Evolutionary conservation across 345 rosid genomes (phyloP), one percentile per base, ranked within the genome.

Genomic region (Syzygium jambos): DNA sequence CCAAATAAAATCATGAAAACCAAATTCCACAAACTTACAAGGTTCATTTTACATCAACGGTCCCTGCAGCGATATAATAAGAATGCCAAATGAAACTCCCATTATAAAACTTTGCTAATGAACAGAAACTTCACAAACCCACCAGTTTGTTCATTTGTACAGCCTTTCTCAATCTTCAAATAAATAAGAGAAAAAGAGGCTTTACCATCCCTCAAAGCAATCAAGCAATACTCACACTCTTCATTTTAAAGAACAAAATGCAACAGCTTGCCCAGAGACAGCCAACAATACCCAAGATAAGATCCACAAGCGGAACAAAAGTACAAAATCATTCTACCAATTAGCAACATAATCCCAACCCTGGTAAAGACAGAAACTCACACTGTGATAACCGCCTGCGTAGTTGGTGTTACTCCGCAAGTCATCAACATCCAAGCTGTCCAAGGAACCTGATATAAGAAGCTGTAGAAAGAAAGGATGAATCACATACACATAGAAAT

Each of bases 381-480:
- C 99, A 89, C 90, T 90, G 73, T 95, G 90, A 92, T 98, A 98
- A 88, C 99, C 99, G 78, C 99, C 99, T 9, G 96, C 94, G 87
- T 96, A 98, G 87, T 94, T 95, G 88, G 99, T 94, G 91, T 95
- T 85, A 61, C 63, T 84, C 56, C 98, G 94, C 88, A 98, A 92
- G 90, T 98, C 99, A 90, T 95, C 99, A 92, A 98, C 92, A 93
- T 98, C 99, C 96, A 98, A 92, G 92, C 98, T 94, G 63, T 98
- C 99, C 57, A 96, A 95, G 87, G 99, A 98, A 88, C 99, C 99
- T 59, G 98, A 95, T 93, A 98, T 95, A 87, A 97, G 93, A 89
- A 97, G 96, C 99, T 97, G 94, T 86, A 89, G 88, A 92, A 90
- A 87, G 27, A 68, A 19, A 73, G 56, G 52, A 25, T 30, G 87